These are phyloP conservation scores for Penicillium angulare DNA, from an alignment of 495 filamentous ascomycete genomes.

Conservation along the genomic window DNA sequence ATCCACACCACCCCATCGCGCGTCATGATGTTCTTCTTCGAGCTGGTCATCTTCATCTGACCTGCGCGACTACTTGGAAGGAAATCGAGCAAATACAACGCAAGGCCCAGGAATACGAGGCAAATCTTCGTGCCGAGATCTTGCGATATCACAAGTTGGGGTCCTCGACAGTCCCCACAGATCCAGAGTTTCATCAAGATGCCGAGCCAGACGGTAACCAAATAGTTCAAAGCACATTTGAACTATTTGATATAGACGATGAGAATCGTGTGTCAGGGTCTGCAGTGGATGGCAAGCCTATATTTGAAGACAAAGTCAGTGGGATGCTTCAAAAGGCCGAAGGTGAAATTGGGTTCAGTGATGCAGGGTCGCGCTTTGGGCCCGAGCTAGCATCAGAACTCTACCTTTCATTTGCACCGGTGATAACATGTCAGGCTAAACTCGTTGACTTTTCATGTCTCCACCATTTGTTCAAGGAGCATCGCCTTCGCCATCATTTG, in stretches of 20 bases:
- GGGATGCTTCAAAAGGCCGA: constrained; percentile 23
- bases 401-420: constrained; percentile 70
- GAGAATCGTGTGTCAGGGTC: constrained; percentile 21
- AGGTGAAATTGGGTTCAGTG: constrained; percentile 4
- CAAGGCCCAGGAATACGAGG: constrained; percentile 63
- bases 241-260: constrained; percentile 42
- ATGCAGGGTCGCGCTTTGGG: constrained; percentile 42
- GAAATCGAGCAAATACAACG: constrained; percentile 62
- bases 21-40: constrained; percentile 42
- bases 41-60: constrained; percentile 54
- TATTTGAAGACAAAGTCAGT: constrained; percentile 31
- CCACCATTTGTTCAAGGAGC: constrained; percentile 73
- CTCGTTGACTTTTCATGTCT: constrained; percentile 76
- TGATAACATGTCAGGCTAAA: constrained; percentile 69
- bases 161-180: neutral
- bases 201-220: constrained; percentile 4
- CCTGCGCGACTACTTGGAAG: constrained; percentile 76
- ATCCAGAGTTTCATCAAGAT: neutral
- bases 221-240: constrained; percentile 24
- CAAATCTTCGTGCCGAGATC: constrained; percentile 42
- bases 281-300: constrained; percentile 20
- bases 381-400: constrained; percentile 72
- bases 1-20: constrained; percentile 75
- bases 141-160: constrained; percentile 34
- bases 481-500: constrained; percentile 73